Evolutionary conservation across 352 stramenopile species (phyloP), one percentile per base, ranked within the genome.

Genomic region (Globisporangium perplexum): DNA sequence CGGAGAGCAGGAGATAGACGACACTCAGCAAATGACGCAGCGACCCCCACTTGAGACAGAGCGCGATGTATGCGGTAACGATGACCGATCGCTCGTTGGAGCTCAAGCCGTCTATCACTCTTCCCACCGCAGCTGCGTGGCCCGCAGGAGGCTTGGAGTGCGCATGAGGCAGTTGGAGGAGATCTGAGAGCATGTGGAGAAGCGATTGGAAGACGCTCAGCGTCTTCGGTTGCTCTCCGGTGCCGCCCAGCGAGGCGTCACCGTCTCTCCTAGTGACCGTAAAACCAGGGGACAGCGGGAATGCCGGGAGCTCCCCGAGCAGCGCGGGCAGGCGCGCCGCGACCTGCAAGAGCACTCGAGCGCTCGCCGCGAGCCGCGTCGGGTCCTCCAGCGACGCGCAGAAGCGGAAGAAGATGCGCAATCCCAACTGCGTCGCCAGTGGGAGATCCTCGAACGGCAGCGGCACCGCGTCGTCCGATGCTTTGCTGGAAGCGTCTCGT

Each of bases 371-470:
- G 8, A 77, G 28, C 22, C 66, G 57, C 0, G 26, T 33, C 12
- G 60, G 55, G 12, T 77, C 70, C 28, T 65, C 68, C 4, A 91
- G 33, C 5, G 71, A 80, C n/a, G 65, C 59, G n/a, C 77, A 83
- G 6, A 84, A 53, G 0, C 74, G 69, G 44, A 89, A 91, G 55
- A 93, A 91, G 48, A 91, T 69, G 22, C 63, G 66, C n/a, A 93
- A 52, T 28, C 63, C 73, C 5, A 90, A 53, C 53, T 93, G 83
- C 5, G 68, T 78, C 30, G 63, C 31, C 12, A 65, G 30, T 0
- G 82, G 60, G 0, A 85, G 38, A 4, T 86, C 74, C 3, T 71
- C 57, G 17, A 89, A 43, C 0, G 60, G 41, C 14, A 74, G 50
- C 12, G 73, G 62, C 2, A 44, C 30, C 12, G 48, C n/a, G 23